These are phyloP conservation scores for Pythium utonaiense DNA, from an alignment of 352 stramenopile species.

Conservation along the genomic window DNA sequence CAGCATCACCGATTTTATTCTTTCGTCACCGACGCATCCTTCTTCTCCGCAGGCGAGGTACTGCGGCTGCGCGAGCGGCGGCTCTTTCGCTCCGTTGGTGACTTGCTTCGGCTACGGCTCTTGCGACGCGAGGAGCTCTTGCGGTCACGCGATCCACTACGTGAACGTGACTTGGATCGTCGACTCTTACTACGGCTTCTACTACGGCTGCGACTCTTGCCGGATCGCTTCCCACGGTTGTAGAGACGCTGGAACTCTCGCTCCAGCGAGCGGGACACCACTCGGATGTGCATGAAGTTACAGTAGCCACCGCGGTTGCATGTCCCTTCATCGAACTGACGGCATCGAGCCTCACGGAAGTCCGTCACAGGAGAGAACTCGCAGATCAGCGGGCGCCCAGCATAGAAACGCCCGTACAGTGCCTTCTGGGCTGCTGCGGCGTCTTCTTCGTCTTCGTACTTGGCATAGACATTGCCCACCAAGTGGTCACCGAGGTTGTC, in stretches of 20 bases:
- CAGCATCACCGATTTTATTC: conserved; percentile 16
- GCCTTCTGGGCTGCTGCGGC: conserved; percentile 94
- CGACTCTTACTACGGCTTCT: conserved; percentile 35
- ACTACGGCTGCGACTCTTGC: conserved; percentile 45
- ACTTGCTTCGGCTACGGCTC: conserved; percentile 32
- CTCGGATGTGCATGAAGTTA: conserved; percentile 99
- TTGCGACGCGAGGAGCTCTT: conserved; percentile 36
- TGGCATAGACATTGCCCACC: conserved; percentile 99
- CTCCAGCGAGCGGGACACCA: conserved; percentile 80
- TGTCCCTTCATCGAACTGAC: conserved; percentile 98
- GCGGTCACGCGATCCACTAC: conserved; percentile 36
- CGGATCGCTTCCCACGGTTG: conserved; percentile 59
- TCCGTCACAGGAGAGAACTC: conserved; percentile 99
- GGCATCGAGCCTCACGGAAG: conserved; percentile 97
- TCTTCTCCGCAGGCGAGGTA: conserved; percentile 25
- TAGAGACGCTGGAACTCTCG: conserved; percentile 84
- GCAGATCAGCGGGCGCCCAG: conserved; percentile 92
- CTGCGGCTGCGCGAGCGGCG: conserved; percentile 32
- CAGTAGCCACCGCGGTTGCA: conserved; percentile 98
- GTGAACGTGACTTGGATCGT: conserved; percentile 40
- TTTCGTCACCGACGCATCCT: conserved; percentile 14
- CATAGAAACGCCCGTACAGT: conserved; percentile 97
- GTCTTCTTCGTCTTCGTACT: conserved; percentile 98
- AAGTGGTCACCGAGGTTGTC: conserved; percentile 99
- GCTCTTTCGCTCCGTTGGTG: conserved; percentile 20